Evolutionary conservation across 345 rosid genomes (phyloP).

Genomic region (Rhodamnia rubescens): DNA sequence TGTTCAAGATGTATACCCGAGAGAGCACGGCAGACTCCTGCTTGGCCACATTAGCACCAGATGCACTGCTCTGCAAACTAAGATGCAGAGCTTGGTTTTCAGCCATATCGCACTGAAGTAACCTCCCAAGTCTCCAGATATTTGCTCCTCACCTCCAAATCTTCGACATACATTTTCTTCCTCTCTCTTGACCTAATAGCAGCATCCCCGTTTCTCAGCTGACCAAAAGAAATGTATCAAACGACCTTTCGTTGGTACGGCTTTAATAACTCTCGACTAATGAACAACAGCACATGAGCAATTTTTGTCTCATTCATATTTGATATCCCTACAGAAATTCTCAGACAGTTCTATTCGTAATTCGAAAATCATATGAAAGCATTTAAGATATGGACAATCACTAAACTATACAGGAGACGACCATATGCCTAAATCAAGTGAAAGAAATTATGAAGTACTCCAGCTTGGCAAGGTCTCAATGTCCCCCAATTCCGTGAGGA

Average conservation of each 20-base stretch:
- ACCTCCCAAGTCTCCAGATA: conserved; percentile 59
- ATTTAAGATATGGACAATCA: not conserved
- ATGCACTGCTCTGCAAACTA: no score
- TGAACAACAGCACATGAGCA: not conserved
- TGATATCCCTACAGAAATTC: not conserved
- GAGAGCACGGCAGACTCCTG: no score
- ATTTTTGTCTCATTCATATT: not conserved
- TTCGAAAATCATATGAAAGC: not conserved
- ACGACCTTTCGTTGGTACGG: not conserved
- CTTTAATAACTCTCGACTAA: not conserved
- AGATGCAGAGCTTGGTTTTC: no score
- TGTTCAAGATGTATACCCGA: no score
- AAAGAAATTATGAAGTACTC: not conserved
- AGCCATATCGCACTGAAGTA: no score
- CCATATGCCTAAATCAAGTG: not conserved
- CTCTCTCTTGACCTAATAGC: conserved; percentile 84
- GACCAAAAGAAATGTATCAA: conserved; percentile 36
- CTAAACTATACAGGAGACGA: not conserved
- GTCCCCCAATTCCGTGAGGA: not conserved
- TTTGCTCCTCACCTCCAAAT: conserved; percentile 73
- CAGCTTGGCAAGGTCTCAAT: not conserved
- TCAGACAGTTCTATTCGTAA: no score
- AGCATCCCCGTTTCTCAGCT: conserved; percentile 77
- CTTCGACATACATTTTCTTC: conserved; percentile 59
- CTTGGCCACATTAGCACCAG: no score